These are phyloP conservation scores for Melanomma pulvis-pyrius DNA, from an alignment of 495 filamentous ascomycete species.

Conservation along the genomic window DNA sequence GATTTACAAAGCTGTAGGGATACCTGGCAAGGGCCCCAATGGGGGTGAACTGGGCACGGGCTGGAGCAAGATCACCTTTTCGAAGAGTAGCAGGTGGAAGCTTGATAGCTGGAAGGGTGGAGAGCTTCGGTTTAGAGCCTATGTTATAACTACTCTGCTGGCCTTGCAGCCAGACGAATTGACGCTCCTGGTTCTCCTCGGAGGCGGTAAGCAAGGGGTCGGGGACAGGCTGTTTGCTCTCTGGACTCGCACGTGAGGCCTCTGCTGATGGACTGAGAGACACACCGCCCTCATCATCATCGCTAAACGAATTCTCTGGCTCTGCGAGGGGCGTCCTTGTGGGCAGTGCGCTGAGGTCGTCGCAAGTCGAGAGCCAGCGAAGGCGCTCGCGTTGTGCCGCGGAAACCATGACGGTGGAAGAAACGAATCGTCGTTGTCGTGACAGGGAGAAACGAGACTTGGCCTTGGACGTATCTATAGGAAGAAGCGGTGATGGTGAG, in stretches of 20 bases:
- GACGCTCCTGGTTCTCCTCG: conserved; percentile 9
- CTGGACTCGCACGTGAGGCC: neutral
- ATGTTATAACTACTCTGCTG: conserved; percentile 14
- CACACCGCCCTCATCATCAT: conserved; percentile 28
- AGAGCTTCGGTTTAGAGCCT: conserved; percentile 3
- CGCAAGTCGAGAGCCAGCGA: neutral
- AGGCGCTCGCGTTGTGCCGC: conserved; percentile 21
- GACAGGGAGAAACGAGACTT: neutral
- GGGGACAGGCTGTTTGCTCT: neutral
- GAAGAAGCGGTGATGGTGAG: neutral
- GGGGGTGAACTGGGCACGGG: conserved; percentile 56
- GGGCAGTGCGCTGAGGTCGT: conserved; percentile 27
- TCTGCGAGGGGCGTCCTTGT: neutral
- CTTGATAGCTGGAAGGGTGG: neutral
- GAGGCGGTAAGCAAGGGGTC: neutral
- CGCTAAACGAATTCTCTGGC: neutral
- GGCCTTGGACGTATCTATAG: neutral
- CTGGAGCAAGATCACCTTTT: conserved; percentile 23
- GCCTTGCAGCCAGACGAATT: conserved; percentile 20
- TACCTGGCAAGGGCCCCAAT: conserved; percentile 62
- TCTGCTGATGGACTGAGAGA: neutral
- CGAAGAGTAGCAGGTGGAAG: conserved; percentile 13
- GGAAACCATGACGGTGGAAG: conserved; percentile 12
- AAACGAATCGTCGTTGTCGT: neutral
- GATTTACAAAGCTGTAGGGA: conserved; percentile 60